Percentiles rank a stretch among this genome's conserved stretches.
Conservation (phyloP, 1,284 basidiomycete genomes). For the Puccinia hordei region DNA sequence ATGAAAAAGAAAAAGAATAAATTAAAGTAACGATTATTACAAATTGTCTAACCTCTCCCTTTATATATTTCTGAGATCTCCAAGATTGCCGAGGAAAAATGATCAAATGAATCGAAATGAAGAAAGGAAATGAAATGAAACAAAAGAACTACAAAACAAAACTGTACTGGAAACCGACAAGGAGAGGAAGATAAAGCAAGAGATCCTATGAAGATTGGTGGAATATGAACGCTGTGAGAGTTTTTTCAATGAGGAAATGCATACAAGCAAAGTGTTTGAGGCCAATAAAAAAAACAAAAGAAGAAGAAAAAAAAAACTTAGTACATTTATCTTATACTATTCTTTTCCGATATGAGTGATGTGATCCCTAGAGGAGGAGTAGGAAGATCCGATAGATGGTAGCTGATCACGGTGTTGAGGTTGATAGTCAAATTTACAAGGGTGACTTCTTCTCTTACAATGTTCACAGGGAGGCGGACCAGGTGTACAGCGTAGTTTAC, state of each 20-base stretch:
- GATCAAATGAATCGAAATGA: background rate
- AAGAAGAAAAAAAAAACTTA: background rate
- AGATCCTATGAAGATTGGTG: background rate
- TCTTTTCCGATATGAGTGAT: background rate
- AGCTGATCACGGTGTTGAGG: slow-evolving; percentile 20
- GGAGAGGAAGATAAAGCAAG: no score
- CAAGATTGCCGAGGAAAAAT: background rate
- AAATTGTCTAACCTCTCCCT: background rate
- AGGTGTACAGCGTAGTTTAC: slow-evolving; percentile 47
- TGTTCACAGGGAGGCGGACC: slow-evolving; percentile 43
- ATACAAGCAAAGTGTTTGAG: slow-evolving; percentile 14
- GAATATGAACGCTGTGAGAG: background rate
- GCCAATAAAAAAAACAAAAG: no score
- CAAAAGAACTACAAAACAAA: background rate
- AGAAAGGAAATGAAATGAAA: background rate
- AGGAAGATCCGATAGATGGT: background rate
- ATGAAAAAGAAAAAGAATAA: no score
- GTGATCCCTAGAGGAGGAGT: background rate
- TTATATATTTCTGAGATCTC: background rate
- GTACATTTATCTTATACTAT: background rate
- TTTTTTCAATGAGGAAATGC: background rate
- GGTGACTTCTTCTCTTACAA: slow-evolving; percentile 45
- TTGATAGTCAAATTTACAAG: slow-evolving; percentile 45
- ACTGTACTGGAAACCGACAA: no score
- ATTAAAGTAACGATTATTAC: background rate